These are phyloP conservation scores for Serendipita indica DNA, from an alignment of 768 basidiomycete genomes.

Conservation along the genomic window DNA sequence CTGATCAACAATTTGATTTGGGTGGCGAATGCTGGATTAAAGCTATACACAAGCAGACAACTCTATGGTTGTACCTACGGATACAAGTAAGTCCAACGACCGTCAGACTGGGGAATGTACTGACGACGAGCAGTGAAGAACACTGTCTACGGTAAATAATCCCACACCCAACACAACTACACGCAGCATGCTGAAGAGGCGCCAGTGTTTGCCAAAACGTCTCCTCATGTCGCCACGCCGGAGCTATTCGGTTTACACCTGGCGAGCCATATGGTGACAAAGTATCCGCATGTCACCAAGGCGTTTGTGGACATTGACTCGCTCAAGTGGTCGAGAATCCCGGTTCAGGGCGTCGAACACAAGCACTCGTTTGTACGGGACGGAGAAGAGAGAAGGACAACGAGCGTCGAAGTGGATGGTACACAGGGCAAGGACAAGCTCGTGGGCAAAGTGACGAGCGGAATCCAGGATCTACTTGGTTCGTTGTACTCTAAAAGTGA, in stretches of 20 bases:
- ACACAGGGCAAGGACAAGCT: slow-evolving; percentile 46
- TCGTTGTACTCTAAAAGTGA: slow-evolving; percentile 17
- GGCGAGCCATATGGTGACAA: slow-evolving; percentile 65
- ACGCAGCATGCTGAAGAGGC: neutral
- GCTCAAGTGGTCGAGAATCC: slow-evolving; percentile 72
- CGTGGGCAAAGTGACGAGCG: slow-evolving; percentile 46
- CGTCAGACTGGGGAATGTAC: neutral
- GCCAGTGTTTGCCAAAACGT: slow-evolving; percentile 60
- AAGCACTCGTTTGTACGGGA: slow-evolving; percentile 74
- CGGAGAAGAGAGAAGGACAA: slow-evolving; percentile 74
- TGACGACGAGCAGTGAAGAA: slow-evolving; percentile 24
- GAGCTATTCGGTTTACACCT: slow-evolving; percentile 82
- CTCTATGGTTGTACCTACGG: slow-evolving; percentile 75
- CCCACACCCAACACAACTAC: neutral
- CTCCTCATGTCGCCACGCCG: slow-evolving; percentile 69
- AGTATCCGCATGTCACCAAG: slow-evolving; percentile 61
- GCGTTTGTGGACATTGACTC: slow-evolving; percentile 59
- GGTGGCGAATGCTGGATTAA: too few species aligned
- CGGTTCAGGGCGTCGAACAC: slow-evolving; percentile 37
- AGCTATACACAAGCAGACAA: slow-evolving; percentile 88
- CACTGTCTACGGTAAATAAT: slow-evolving; percentile 22
- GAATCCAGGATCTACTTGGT: slow-evolving; percentile 73
- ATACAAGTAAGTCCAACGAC: slow-evolving; percentile 49
- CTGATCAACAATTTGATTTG: too few species aligned
- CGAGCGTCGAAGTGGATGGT: slow-evolving; percentile 54